Evolutionary conservation across 768 basidiomycete species (phyloP).

Genomic region (Auricularia sp.): DNA sequence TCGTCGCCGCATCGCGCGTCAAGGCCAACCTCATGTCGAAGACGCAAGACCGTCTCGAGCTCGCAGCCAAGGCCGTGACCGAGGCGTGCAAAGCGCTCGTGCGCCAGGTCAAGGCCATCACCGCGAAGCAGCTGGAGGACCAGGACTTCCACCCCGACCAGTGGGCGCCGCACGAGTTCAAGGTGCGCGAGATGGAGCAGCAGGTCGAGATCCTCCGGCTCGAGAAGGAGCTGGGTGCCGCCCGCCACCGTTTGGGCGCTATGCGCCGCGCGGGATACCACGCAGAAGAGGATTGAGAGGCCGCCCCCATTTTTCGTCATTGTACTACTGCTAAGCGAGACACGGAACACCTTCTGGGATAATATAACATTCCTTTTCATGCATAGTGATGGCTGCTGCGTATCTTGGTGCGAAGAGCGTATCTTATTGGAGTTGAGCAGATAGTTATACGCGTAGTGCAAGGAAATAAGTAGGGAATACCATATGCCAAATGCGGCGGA

Average conservation of each 20-base stretch:
- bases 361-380: no score
- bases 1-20: slow-evolving; percentile 95
- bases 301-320: not conserved
- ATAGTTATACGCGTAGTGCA: no score
- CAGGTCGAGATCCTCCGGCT: slow-evolving; percentile 96
- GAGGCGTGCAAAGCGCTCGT: slow-evolving; percentile 96
- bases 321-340: not conserved
- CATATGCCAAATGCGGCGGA: no score
- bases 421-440: no score
- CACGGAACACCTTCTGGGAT: not conserved
- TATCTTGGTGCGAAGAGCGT: no score
- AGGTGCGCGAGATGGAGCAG: slow-evolving; percentile 96
- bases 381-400: not conserved
- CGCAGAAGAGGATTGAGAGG: slow-evolving; percentile 56
- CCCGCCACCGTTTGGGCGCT: slow-evolving; percentile 67
- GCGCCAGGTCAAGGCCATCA: slow-evolving; percentile 89
- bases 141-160: slow-evolving; percentile 78
- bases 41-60: slow-evolving; percentile 91
- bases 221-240: slow-evolving; percentile 89
- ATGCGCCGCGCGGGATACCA: slow-evolving; percentile 89
- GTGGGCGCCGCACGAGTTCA: slow-evolving; percentile 93
- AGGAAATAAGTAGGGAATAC: no score
- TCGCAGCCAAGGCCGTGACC: slow-evolving; percentile 94
- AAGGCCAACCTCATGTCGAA: slow-evolving; percentile 98
- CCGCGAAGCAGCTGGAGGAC: slow-evolving; percentile 67